A percentile compares a stretch with the other conserved stretches of the same genome.
Evolutionary conservation across 2,329 filamentous ascomycete genomes (phyloP).

Genomic region (Intubia oerlemansii): DNA sequence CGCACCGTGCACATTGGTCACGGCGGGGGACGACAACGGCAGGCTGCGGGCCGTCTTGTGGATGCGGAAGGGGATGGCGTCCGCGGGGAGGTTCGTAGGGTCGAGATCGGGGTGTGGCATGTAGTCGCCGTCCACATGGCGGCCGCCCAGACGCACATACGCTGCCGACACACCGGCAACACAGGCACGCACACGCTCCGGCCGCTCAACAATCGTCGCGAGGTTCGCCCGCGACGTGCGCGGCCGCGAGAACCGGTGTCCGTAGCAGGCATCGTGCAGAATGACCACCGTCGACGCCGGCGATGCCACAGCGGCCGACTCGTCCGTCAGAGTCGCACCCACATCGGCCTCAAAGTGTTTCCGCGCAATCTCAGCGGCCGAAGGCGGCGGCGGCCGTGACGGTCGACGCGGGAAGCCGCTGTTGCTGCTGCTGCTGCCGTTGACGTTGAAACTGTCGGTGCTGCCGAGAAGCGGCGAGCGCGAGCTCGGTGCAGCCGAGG

Average conservation of each 20-base stretch:
- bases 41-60: constrained; percentile 56
- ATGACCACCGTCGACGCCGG: constrained; percentile 38
- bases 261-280: constrained; percentile 84
- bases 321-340: no score
- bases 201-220: constrained; percentile 73
- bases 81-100: constrained; percentile 15
- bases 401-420: constrained; percentile 1
- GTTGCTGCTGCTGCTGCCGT: constrained; percentile 4
- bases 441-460: constrained; percentile 4
- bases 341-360: constrained; percentile 52
- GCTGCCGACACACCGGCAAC: constrained; percentile 67
- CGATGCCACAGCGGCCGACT: no score
- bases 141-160: constrained; percentile 73
- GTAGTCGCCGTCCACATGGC: constrained; percentile 49
- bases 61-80: constrained; percentile 55
- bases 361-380: constrained; percentile 35
- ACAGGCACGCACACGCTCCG: constrained; percentile 71
- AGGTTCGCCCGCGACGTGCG: constrained; percentile 52
- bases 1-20: constrained; percentile 76
- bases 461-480: constrained; percentile 14
- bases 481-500: no score
- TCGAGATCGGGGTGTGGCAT: constrained; percentile 43
- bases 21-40: constrained; percentile 49
- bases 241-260: constrained; percentile 74
- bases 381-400: constrained; percentile 13